Percentiles rank a stretch among this genome's conserved stretches.
Conservation (phyloP, 2,329 filamentous ascomycete genomes). For the Penicillium sp. region DNA sequence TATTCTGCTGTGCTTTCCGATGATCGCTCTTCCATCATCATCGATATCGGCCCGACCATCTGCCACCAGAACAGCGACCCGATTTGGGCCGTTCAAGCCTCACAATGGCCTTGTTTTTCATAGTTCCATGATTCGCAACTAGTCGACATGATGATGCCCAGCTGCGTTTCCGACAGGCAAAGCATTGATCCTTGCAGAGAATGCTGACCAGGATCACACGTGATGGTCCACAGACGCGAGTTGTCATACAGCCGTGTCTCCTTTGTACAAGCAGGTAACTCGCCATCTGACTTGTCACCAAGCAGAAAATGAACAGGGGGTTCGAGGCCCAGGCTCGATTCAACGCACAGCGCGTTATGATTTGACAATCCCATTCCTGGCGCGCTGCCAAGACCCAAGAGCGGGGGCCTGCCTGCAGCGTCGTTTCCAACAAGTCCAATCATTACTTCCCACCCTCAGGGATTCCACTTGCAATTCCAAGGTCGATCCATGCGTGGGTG, state of each 20-base stretch:
- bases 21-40: not conserved
- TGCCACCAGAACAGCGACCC: not conserved
- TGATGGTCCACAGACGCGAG: not conserved
- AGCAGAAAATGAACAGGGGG: not conserved
- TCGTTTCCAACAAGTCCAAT: not conserved
- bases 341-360: not conserved
- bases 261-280: not conserved
- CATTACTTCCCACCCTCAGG: not conserved
- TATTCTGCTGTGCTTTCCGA: not conserved
- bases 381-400: constrained; percentile 1
- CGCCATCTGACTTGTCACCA: not conserved
- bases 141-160: not conserved
- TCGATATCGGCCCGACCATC: not conserved
- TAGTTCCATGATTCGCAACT: not conserved
- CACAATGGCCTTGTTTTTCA: not conserved
- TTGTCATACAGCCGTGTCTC: not conserved
- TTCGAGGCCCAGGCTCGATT: not conserved
- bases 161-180: not conserved
- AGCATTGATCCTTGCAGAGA: not conserved
- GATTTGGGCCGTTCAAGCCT: not conserved
- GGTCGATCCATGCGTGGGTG: not conserved
- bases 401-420: not conserved
- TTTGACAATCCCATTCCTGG: not conserved
- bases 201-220: not conserved
- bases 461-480: not conserved